Conservation (phyloP, 345 rosid species). For the Brassica nigra region DNA sequence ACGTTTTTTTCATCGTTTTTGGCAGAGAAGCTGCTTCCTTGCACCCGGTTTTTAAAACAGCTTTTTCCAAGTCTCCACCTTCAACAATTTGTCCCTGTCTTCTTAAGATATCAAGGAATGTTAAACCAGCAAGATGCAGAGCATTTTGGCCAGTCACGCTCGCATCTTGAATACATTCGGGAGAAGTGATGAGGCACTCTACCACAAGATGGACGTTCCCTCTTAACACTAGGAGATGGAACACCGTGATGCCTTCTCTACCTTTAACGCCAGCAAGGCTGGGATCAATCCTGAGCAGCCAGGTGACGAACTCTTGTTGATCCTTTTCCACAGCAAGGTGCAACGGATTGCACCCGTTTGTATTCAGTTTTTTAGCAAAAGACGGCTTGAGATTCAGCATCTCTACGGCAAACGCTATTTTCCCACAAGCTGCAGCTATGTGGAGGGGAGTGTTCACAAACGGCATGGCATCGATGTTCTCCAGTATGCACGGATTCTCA, state of each 20-base stretch:
- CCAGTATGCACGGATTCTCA: neutral
- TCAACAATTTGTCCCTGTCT: neutral
- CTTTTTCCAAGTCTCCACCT: conserved; percentile 1
- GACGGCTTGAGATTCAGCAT: neutral
- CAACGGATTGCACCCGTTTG: neutral
- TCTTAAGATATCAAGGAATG: neutral
- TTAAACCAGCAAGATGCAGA: conserved; percentile 29
- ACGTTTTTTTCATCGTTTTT: neutral
- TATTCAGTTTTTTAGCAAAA: neutral
- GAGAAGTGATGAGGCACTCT: neutral
- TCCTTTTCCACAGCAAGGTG: neutral
- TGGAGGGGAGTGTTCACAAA: neutral
- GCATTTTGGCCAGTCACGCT: conserved; percentile 12
- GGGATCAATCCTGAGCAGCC: conserved; percentile 10
- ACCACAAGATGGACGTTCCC: conserved; percentile 19
- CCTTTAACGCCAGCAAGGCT: conserved; percentile 20
- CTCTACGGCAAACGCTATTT: neutral
- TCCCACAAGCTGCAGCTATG: neutral
- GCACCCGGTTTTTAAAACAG: neutral
- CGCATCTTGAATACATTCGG: neutral
- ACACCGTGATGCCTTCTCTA: conserved; percentile 27
- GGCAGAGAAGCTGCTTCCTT: neutral
- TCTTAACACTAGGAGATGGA: conserved; percentile 26
- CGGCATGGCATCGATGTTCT: neutral
- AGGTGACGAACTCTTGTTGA: neutral